Percentiles rank a stretch among this genome's conserved stretches.
These are phyloP conservation scores for Lyophyllum decastes DNA, from an alignment of 768 basidiomycete species.

Conservation along the genomic window DNA sequence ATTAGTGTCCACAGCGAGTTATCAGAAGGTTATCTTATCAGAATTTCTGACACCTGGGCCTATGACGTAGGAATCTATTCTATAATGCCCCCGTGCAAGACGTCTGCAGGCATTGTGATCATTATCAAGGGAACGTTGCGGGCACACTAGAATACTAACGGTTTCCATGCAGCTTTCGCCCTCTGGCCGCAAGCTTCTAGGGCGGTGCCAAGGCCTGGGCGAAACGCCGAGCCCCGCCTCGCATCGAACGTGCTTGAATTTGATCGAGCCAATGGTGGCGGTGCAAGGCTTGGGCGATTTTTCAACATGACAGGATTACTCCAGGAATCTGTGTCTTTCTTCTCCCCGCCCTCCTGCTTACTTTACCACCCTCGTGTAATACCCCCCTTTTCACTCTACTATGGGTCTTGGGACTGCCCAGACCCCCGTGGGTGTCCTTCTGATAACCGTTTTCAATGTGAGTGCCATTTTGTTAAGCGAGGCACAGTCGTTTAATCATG, in stretches of 20 bases:
- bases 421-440: slow-evolving; percentile 43
- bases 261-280: slow-evolving; percentile 1
- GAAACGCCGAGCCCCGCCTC: slow-evolving; percentile 31
- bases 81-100: neutral
- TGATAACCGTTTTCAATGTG: slow-evolving; percentile 62
- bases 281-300: neutral
- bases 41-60: neutral
- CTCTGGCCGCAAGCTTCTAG: too few species aligned
- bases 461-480: slow-evolving; percentile 17
- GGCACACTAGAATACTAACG: neutral
- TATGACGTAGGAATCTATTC: neutral
- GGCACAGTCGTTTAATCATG: neutral
- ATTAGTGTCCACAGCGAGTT: neutral
- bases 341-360: neutral
- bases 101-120: too few species aligned
- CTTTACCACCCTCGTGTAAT: neutral
- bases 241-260: slow-evolving; percentile 38
- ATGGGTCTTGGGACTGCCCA: slow-evolving; percentile 5
- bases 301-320: neutral
- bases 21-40: neutral
- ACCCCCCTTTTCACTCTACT: neutral
- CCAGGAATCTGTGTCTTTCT: neutral
- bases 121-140: neutral
- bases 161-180: neutral
- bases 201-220: neutral